These are phyloP conservation scores for Casuarina equisetifolia DNA, from an alignment of 306 rosid species.

Conservation along the genomic window DNA sequence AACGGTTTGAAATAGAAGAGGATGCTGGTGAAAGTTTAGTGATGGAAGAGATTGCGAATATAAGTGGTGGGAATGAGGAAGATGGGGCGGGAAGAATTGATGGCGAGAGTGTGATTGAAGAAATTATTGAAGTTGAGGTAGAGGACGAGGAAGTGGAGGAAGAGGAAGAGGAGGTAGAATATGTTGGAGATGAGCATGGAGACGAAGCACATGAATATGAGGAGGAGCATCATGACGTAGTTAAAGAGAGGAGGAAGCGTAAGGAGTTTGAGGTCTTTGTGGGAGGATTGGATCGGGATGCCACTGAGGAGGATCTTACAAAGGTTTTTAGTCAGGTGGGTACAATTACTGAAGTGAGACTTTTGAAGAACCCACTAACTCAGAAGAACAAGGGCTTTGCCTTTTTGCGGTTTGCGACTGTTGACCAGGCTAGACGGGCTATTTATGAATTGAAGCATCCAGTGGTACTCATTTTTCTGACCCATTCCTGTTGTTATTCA, in stretches of 20 bases:
- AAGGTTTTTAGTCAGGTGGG: slow-evolving; percentile 12
- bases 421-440: slow-evolving; percentile 15
- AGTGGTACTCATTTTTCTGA: neutral
- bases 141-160: neutral
- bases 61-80: slow-evolving; percentile 5
- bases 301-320: slow-evolving; percentile 9
- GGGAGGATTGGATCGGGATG: slow-evolving; percentile 12
- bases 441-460: slow-evolving; percentile 9
- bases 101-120: neutral
- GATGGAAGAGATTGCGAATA: neutral
- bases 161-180: neutral
- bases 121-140: neutral
- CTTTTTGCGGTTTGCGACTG: slow-evolving; percentile 11
- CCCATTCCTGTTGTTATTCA: neutral
- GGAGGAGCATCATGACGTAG: slow-evolving; percentile 13
- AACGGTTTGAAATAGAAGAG: neutral
- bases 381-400: slow-evolving; percentile 13
- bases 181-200: slow-evolving; percentile 3
- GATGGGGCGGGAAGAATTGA: neutral
- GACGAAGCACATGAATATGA: neutral
- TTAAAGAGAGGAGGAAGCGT: slow-evolving; percentile 14
- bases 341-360: slow-evolving; percentile 6
- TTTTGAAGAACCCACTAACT: slow-evolving; percentile 10
- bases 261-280: slow-evolving; percentile 10
- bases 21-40: neutral